Evolutionary conservation across 1,284 basidiomycete species (phyloP).

Genomic region (Neonothopanus nambi): DNA sequence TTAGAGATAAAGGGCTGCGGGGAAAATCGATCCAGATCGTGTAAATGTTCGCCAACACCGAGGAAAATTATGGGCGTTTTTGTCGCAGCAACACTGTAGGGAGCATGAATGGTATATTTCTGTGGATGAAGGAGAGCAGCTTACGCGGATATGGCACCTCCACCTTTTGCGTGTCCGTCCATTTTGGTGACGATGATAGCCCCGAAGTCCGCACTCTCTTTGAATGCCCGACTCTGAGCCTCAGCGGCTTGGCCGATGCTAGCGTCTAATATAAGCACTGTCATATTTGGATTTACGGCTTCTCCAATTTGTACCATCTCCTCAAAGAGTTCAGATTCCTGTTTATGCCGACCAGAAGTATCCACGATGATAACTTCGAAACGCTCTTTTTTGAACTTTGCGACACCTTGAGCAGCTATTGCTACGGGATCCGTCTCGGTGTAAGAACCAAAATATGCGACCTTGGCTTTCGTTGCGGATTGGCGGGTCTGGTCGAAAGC

Average conservation of each 20-base stretch:
- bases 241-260: conserved; percentile 96
- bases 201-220: conserved; percentile 96
- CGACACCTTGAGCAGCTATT: conserved; percentile 92
- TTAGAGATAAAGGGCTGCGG: conserved; percentile 98
- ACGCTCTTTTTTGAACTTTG: conserved; percentile 96
- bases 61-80: conserved; percentile 99
- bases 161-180: conserved; percentile 99
- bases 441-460: conserved; percentile 98
- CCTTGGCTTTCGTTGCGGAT: conserved; percentile 96
- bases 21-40: conserved; percentile 94
- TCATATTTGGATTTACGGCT: conserved; percentile 94
- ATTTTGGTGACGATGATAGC: conserved; percentile 99
- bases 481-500: conserved; percentile 98
- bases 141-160: conserved; percentile 98
- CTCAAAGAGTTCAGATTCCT: conserved; percentile 95
- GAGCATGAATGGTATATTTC: conserved; percentile 18
- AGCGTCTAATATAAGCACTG: conserved; percentile 86
- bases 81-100: conserved; percentile 88
- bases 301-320: conserved; percentile 98
- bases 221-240: conserved; percentile 94
- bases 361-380: conserved; percentile 99
- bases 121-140: conserved; percentile 31
- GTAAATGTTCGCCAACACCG: conserved; percentile 95
- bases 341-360: conserved; percentile 96
- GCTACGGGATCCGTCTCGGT: conserved; percentile 98